Evolutionary conservation across 202 grass and related monocot genomes (phyloP), one percentile per base, ranked within the genome.

Genomic region (Alloteropsis angusta): DNA sequence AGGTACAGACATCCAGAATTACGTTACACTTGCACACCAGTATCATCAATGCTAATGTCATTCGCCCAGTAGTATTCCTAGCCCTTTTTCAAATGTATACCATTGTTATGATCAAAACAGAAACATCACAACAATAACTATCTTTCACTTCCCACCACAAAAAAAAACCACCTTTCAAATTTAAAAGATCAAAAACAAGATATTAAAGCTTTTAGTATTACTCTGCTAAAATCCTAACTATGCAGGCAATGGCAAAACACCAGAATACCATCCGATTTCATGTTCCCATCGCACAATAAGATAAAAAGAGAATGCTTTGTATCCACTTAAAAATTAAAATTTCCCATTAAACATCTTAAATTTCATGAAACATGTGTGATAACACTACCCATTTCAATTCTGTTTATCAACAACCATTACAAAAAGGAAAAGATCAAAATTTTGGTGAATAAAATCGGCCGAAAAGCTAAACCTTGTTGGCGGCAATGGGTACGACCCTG

Each of bases 401-500:
- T 65, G 21, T 30, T 16, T 49, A 35, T 34, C 19, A 48, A 74
- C 57, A n/a, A 22, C 13, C 15, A 68, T 44, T n/a, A 21, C 30
- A 54, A 76, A n/a, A n/a, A n/a, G n/a, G n/a, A 6, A 75, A 66
- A 71, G 17, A 46, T 32, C 0, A 4, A 53, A 68, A n/a, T 13
- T 77, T 72, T 4, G 44, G n/a, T 21, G 46, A n/a, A n/a, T n/a
- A n/a, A 0, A 47, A 44, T 26, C 17, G n/a, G 52, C 45, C n/a
- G n/a, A n/a, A n/a, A n/a, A n/a, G n/a, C n/a, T n/a, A n/a, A n/a
- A 95, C 96, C 84, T 95, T 99, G 45, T 95, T 95, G 6, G 79
- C 44, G 0, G 88, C 84, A 30, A 99, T 93, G 6, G 96, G 96
- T 2, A 89, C 86, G 44, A 99, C 75, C 77, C 87, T 93, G 50